phyloP scores from a whole-genome alignment of 768 basidiomycete species.

The Xerocomellus amylosporus region DNA sequence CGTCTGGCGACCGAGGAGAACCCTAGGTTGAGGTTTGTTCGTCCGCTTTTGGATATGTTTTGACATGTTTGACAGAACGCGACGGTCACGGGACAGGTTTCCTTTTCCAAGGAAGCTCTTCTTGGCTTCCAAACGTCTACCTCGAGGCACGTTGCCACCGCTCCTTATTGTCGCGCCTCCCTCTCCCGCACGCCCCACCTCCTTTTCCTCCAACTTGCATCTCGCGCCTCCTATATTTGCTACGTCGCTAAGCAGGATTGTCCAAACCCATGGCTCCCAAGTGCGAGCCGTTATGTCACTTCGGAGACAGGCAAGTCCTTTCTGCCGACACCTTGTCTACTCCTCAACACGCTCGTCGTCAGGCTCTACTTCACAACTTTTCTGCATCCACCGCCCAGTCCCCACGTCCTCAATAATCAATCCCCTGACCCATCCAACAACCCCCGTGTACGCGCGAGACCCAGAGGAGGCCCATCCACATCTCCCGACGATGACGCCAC shows the following conservation, averaged over 20 bases:
- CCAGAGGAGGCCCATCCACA: slow-evolving; percentile 56
- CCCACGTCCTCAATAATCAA: slow-evolving; percentile 61
- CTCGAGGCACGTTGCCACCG: slow-evolving; percentile 31
- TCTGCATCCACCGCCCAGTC: slow-evolving; percentile 66
- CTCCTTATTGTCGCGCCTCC: slow-evolving; percentile 24
- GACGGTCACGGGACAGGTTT: slow-evolving; percentile 37
- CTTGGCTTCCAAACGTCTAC: slow-evolving; percentile 23
- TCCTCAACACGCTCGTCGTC: slow-evolving; percentile 8
- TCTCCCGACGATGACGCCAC: slow-evolving; percentile 72
- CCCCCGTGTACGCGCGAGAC: slow-evolving; percentile 61
- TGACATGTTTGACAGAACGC: slow-evolving; percentile 28
- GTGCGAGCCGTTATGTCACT: slow-evolving; percentile 78
- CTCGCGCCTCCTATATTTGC: slow-evolving; percentile 5
- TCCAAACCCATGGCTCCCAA: slow-evolving; percentile 37
- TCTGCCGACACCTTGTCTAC: slow-evolving; percentile 6
- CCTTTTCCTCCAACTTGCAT: neutral
- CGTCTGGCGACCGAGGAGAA: slow-evolving; percentile 1
- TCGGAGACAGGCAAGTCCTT: slow-evolving; percentile 64
- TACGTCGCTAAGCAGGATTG: neutral
- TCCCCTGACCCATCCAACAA: slow-evolving; percentile 49
- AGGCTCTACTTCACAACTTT: slow-evolving; percentile 92
- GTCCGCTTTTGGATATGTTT: slow-evolving; percentile 18
- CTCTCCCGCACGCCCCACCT: slow-evolving; percentile 4
- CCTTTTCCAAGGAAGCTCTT: slow-evolving; percentile 31
- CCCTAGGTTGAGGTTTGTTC: slow-evolving; percentile 22